These are phyloP conservation scores for Fusarium sp. DNA, from an alignment of 2,329 filamentous ascomycete genomes.

Conservation along the genomic window DNA sequence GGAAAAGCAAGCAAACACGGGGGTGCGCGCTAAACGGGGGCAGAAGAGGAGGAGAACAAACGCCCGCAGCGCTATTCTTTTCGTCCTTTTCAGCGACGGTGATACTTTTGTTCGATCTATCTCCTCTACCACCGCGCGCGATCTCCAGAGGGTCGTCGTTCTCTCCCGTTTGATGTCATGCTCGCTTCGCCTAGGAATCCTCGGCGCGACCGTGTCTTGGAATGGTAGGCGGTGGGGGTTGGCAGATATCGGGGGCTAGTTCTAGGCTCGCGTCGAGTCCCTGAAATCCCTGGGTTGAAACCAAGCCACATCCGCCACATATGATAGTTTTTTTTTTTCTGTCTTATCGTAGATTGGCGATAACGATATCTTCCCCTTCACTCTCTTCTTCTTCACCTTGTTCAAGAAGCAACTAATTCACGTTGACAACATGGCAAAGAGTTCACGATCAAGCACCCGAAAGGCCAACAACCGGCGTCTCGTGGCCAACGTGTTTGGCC, in stretches of 20 bases:
- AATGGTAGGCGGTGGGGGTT: slow-evolving; percentile 38
- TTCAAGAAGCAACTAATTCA: slow-evolving; percentile 13
- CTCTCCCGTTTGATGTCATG: slow-evolving; percentile 43
- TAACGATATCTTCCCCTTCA: slow-evolving; percentile 19
- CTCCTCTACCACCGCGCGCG: slow-evolving; percentile 31
- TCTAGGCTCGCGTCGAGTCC: neutral
- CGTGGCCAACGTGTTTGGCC: slow-evolving; percentile 83
- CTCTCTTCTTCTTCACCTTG: slow-evolving; percentile 15
- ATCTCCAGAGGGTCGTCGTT: slow-evolving; percentile 21
- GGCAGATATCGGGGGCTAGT: slow-evolving; percentile 27
- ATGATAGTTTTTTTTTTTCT: slow-evolving; percentile 9
- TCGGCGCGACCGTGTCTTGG: slow-evolving; percentile 14
- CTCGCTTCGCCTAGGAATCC: slow-evolving; percentile 19
- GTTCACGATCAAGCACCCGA: slow-evolving; percentile 76
- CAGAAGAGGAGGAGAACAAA: neutral
- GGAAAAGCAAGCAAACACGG: neutral
- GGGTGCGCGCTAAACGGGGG: neutral
- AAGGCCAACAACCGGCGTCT: slow-evolving; percentile 86
- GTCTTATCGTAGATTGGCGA: slow-evolving; percentile 22
- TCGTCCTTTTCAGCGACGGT: neutral
- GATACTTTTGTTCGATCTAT: slow-evolving; percentile 6
- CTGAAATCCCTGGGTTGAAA: neutral
- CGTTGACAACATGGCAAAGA: slow-evolving; percentile 78
- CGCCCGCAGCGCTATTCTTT: neutral
- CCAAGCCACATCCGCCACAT: slow-evolving; percentile 20